Evolutionary conservation across 768 basidiomycete species (phyloP), one percentile per base, ranked within the genome.

Genomic region (Heimioporus sp.): DNA sequence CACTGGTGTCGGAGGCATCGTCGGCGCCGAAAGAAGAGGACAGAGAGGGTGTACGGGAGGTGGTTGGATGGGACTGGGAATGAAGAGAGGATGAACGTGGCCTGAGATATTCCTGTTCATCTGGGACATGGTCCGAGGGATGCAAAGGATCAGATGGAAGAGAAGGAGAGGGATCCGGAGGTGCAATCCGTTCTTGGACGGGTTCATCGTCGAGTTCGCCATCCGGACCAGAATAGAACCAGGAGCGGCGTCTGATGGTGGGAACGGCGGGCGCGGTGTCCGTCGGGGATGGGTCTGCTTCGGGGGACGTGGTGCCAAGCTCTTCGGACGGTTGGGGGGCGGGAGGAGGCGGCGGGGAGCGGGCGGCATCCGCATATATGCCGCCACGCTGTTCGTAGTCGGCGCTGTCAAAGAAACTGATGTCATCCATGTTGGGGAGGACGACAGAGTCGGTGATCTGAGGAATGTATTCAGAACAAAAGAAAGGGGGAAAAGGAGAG

Each of bases 371-470:
- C 9, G 82, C 76, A 81, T 88, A 98, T 57, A 99, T 89, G 8
- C 95, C 96, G 41, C 95, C 96, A 35, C 96, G 85, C 51, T 80
- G 85, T 46, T 64, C 60, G 60, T 80, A 86, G 3, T 65, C 60
- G 4, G 63, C 62, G 34, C 88, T 95, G 67, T 97, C 89, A 66
- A 96, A 98, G 78, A 94, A 98, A 12, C 94, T 79, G 53, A 98
- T 89, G 62, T 99, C 97, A 67, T 99, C 97, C 93, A 98, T 97
- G 71, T 97, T 92, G 6, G 97, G 97, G 66, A 95, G 73, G 17
- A 99, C 97, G 17, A 98, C 81, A 0, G 94, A 94, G 59, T 99
- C 96, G 60, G 83, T 80, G 51, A 98, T 90, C 95, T 98, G 61
- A 16, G 28, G n/a, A 48, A 53, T 36, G n/a, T n/a, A 39, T 37